These are phyloP conservation scores for Cenchrus purpureus DNA, from an alignment of 176 grass and related monocot genomes.

Conservation along the genomic window DNA sequence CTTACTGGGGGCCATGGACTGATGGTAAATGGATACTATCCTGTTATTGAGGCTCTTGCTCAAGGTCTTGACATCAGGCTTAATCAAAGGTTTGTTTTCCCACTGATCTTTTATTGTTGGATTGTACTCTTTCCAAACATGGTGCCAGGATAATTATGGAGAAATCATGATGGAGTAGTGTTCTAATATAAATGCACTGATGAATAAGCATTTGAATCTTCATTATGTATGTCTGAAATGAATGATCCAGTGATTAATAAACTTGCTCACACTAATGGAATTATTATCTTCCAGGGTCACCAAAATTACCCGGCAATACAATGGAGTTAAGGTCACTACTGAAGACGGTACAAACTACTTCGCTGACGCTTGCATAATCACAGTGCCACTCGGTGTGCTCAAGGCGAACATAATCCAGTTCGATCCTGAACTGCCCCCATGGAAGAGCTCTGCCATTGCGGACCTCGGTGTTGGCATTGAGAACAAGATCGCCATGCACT, in stretches of 20 bases:
- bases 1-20: constrained; percentile 98
- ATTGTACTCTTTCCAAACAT: background rate
- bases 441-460: constrained; percentile 81
- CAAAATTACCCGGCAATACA: constrained; percentile 55
- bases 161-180: background rate
- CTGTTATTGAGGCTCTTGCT: constrained; percentile 88
- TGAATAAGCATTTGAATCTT: background rate
- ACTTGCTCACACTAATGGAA: constrained; percentile 15
- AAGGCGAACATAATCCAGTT: constrained; percentile 93
- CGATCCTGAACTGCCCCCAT: constrained; percentile 72
- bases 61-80: constrained; percentile 76
- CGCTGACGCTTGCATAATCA: constrained; percentile 80
- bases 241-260: background rate
- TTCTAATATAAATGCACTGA: background rate
- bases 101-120: background rate
- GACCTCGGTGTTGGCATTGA: constrained; percentile 79
- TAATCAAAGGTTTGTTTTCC: constrained; percentile 69
- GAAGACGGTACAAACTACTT: constrained; percentile 65
- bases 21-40: constrained; percentile 95
- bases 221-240: background rate
- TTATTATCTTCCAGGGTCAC: constrained; percentile 61
- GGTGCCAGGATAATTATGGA: background rate
- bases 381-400: constrained; percentile 88
- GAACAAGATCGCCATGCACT: constrained; percentile 91
- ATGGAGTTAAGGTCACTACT: constrained; percentile 59